These are phyloP conservation scores for Jackrogersella minutella DNA, from an alignment of 495 filamentous ascomycete species.

Conservation along the genomic window DNA sequence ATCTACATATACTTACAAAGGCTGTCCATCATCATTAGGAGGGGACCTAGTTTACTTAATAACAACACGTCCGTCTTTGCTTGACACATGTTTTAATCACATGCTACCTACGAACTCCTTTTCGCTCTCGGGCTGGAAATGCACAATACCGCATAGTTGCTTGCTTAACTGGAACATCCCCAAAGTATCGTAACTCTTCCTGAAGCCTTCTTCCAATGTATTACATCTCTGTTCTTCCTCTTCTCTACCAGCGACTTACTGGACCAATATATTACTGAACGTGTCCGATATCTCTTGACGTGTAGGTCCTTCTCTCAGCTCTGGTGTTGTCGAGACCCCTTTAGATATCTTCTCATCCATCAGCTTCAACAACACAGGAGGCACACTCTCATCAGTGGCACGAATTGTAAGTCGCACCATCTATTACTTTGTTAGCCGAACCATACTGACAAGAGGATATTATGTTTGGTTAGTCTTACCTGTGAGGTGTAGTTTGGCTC, in stretches of 20 bases:
- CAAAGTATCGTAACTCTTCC: constrained; percentile 21
- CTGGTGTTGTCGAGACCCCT: constrained; percentile 54
- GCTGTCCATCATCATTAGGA: constrained; percentile 9
- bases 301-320: constrained; percentile 47
- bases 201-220: constrained; percentile 1
- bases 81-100: constrained; percentile 25
- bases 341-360: constrained; percentile 81
- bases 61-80: constrained; percentile 28
- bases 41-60: constrained; percentile 24
- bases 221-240: constrained; percentile 1
- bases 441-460: background rate
- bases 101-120: constrained; percentile 41
- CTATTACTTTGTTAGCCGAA: constrained; percentile 58
- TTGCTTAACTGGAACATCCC: constrained; percentile 24
- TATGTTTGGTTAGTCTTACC: constrained; percentile 57
- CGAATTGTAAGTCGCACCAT: constrained; percentile 95
- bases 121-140: constrained; percentile 38
- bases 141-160: constrained; percentile 28
- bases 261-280: constrained; percentile 61
- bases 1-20: constrained; percentile 17
- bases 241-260: constrained; percentile 33
- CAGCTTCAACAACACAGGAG: constrained; percentile 77
- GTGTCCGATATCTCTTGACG: constrained; percentile 55
- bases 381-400: constrained; percentile 90
- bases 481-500: constrained; percentile 93